A percentile compares a stretch with the other conserved stretches of the same genome.
Evolutionary conservation across 2,329 filamentous ascomycete species (phyloP).

Genomic region (Fusarium haematococcum): DNA sequence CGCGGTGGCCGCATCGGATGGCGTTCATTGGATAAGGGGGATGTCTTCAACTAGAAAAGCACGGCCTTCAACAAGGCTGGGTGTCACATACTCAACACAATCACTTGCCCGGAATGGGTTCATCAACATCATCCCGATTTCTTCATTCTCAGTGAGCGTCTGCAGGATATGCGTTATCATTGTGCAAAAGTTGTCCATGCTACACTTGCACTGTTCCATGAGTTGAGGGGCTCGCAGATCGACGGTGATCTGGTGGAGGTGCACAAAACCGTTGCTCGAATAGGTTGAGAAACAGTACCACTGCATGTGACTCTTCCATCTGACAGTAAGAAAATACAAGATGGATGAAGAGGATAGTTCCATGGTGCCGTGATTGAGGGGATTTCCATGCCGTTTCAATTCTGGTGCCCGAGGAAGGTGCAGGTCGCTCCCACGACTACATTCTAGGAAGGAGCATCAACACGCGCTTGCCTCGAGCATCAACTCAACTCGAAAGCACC

Average conservation of each 20-base stretch:
- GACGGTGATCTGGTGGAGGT: constrained; percentile 3
- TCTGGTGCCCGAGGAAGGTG: constrained; percentile 1
- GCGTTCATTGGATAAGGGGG: constrained; percentile 40
- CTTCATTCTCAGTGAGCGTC: not conserved
- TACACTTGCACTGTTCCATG: constrained; percentile 10
- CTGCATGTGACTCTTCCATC: constrained; percentile 3
- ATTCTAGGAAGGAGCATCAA: not conserved
- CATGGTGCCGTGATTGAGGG: not conserved
- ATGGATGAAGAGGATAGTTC: not conserved
- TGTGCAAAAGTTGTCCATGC: constrained; percentile 4
- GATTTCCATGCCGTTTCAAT: not conserved
- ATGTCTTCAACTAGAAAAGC: constrained; percentile 46
- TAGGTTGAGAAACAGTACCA: constrained; percentile 17
- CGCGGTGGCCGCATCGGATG: constrained; percentile 40
- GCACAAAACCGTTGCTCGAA: constrained; percentile 10
- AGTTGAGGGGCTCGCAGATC: not conserved
- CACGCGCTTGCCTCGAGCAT: constrained; percentile 6
- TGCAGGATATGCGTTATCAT: not conserved
- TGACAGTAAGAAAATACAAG: not conserved
- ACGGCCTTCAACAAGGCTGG: constrained; percentile 46
- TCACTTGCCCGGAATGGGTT: constrained; percentile 18
- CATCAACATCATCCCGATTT: constrained; percentile 7
- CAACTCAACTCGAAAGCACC: not conserved
- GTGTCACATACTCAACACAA: constrained; percentile 29
- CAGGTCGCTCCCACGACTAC: not conserved